Evolutionary conservation across 2,329 filamentous ascomycete species (phyloP), one percentile per base, ranked within the genome.

Genomic region (Aureobasidium uvarum): DNA sequence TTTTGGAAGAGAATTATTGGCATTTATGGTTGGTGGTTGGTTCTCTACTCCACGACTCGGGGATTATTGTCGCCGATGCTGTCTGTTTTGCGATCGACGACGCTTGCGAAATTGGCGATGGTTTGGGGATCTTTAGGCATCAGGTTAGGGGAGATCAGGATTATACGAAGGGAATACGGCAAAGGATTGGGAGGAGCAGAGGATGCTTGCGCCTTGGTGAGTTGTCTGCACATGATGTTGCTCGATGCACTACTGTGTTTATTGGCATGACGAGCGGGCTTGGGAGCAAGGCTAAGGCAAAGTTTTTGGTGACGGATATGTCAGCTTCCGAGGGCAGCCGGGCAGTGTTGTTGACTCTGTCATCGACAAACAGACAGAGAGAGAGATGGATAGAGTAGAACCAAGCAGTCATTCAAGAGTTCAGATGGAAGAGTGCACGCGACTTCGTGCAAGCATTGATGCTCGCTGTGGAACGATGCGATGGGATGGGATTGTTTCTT

Each of bases 221-320:
- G 14, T 28, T 28, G 36, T 18, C 33, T 55, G 52, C 52, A 28
- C 52, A 55, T 55, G 36, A 55, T 39, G 51, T 20, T 55, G 54
- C 38, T 45, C 33, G 54, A 23, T 58, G 52, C 33, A 56, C 13
- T 43, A 48, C 28, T 33, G 25, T 18, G 41, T 20, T 43, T 48
- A 60, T 51, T 62, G 58, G 58, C 58, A 51, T 62, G 58, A 62
- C 58, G 58, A 41, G 58, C 33, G 58, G 58, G 58, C 58, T 62
- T 62, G 58, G 38, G 20, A 60, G 56, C 14, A 62, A 50, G 58
- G 58, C 58, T 51, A 20, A 28, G 36, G 43, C 31, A 41, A 51
- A 31, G 58, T 50, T 62, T 36, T 41, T 50, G 41, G 31, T 48
- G 58, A 62, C 58, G 58, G 45, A 28, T 62, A 16, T 28, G 58